Base-by-base conservation (phyloP, 208 protist species). In the Angomonas deanei region DNA sequence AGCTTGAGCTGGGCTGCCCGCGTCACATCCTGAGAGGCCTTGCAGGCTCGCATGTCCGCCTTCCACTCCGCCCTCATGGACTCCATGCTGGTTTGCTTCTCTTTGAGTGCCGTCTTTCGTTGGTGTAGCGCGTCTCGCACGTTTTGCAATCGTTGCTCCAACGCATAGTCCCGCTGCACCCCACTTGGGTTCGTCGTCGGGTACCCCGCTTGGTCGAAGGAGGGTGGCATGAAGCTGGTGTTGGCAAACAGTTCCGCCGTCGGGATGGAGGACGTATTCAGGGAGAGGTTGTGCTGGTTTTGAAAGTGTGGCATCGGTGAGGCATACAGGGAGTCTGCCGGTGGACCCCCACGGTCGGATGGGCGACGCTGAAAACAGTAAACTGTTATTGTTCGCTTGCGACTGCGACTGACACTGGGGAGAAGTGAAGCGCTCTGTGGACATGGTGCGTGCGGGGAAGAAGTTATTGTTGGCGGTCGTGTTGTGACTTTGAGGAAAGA, bases 41-140 rank as follows among this genome's bases (percentile, higher is more conserved):
- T 72, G 55, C 78, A 86, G 8, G n/a, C 38, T 0, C 48, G 55
- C 82, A 86, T 88, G 52, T 85, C 82, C 15, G 19, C 31, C 1
- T 71, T 72, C 88, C 88, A 94, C 57, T 84, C 74, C 26, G 71
- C 67, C 15, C 88, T 82, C 27, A 75, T 38, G 1, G 39, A 17
- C 27, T 56, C 57, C 52, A 70, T 31, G 26, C 64, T 50, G 1
- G 17, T 27, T 34, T 72, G 36, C 24, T 60, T 38, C 50, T 19
- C 26, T 1, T 48, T 11, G 27, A 74, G 33, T 26, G 23, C 8
- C 47, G 1, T 34, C 28, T 65, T 0, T 23, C 58, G 3, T 47
- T 23, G 38, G 27, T 21, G 21, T 27, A 57, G 31, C 49, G 33
- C 21, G n/a, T 11, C n/a, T 15, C 27, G 34, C 54, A 38, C 50